Evolutionary conservation across 2,329 filamentous ascomycete species (phyloP), one percentile per base, ranked within the genome.

Genomic region (Ophiocordyceps australis): DNA sequence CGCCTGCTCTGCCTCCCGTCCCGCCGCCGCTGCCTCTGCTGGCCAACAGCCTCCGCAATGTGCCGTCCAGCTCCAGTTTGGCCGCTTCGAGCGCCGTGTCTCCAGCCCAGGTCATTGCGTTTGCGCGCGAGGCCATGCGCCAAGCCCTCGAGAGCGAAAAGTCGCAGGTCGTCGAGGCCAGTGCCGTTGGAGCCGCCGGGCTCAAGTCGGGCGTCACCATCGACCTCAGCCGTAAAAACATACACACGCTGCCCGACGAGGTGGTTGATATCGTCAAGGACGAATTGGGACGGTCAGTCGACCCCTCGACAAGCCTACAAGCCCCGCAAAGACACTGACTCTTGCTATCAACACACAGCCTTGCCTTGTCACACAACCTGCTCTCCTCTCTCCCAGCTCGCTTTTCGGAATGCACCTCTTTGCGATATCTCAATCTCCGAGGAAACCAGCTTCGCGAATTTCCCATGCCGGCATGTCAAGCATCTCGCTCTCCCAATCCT

Each of bases 361-460:
- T 86, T 27, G 79, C 79, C 25, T 57, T 86, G 35, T 82, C 78
- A n/a, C 78, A 85, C 52, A 85, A 85, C 47, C 71, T 69, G 37
- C 58, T 83, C 30, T 61, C 68, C 17, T 60, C 65, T n/a, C 66
- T 86, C 24, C 79, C 79, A 5, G 43, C 57, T 14, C 65, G 76
- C 28, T 78, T 85, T 38, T 62, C 74, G 19, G 77, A 83, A 52
- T 85, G 78, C 52, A 74, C 69, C 22, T 76, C 75, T 25, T 54
- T 86, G 32, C 73, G 78, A 33, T 86, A 86, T 45, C 64, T 86
- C 32, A 86, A 86, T 39, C 71, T 83, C 33, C 62, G 78, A 43
- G 77, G 77, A 50, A 86, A 85, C 43, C 59, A 68, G 39, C 72
- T 85, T 42, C 62, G 57, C 32, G 65, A 71, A 37, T 71, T 72